Evolutionary conservation across 2,329 filamentous ascomycete species (phyloP).

Genomic region (Bisporella sp.): DNA sequence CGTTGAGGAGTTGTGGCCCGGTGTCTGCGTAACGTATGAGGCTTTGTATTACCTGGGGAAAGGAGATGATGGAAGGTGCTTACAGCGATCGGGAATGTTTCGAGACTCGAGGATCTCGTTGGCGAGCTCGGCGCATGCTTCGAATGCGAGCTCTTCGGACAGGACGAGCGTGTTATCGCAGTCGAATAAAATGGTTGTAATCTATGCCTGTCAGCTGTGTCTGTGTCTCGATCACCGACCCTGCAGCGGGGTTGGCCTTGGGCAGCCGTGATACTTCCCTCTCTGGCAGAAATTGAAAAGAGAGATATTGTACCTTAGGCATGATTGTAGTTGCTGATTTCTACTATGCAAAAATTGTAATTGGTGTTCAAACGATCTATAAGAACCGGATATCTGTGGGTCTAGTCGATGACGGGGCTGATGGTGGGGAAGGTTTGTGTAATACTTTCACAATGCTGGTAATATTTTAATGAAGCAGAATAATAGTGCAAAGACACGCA

Average conservation of each 20-base stretch:
- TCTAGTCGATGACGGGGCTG: too few relatives aligned
- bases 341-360: too few relatives aligned
- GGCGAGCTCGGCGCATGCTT: constrained; percentile 82
- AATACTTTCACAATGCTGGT: too few relatives aligned
- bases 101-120: constrained; percentile 74
- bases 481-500: too few relatives aligned
- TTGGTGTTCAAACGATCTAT: too few relatives aligned
- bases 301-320: neutral
- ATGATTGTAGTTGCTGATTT: neutral
- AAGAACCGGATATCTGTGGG: too few relatives aligned
- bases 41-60: neutral
- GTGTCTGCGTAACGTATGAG: constrained; percentile 41
- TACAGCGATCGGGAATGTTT: constrained; percentile 51
- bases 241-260: neutral
- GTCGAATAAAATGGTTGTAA: constrained; percentile 69
- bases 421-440: too few relatives aligned
- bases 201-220: constrained; percentile 32
- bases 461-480: too few relatives aligned
- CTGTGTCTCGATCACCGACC: too few relatives aligned
- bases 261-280: neutral
- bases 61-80: neutral
- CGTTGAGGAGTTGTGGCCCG: constrained; percentile 67
- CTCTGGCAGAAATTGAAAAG: neutral
- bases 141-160: constrained; percentile 85
- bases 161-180: constrained; percentile 90